phyloP scores from a whole-genome alignment of 768 basidiomycete genomes.

The Suillus brevipes region DNA sequence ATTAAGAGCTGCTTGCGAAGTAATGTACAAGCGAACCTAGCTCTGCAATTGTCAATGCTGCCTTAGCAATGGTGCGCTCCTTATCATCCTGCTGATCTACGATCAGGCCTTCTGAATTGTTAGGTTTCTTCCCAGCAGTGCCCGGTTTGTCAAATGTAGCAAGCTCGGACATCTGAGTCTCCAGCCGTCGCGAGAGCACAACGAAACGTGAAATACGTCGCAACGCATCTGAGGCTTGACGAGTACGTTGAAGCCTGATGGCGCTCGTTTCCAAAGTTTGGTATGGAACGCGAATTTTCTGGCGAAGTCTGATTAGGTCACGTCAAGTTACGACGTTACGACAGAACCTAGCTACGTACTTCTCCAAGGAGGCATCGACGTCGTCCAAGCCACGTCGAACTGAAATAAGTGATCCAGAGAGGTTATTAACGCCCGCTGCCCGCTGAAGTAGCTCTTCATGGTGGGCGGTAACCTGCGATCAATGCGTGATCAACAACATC shows the following conservation, averaged over 20 bases:
- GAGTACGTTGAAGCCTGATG: constrained; percentile 70
- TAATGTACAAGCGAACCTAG: constrained; percentile 51
- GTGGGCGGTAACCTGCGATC: constrained; percentile 69
- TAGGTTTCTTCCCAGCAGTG: background rate
- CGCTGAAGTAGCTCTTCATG: constrained; percentile 82
- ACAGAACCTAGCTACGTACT: constrained; percentile 44
- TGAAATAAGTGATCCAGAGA: constrained; percentile 66
- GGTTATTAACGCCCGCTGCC: constrained; percentile 71
- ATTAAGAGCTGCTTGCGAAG: background rate
- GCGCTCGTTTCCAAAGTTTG: constrained; percentile 72
- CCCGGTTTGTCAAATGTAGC: constrained; percentile 8
- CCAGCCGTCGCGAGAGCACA: constrained; percentile 76
- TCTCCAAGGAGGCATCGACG: constrained; percentile 73
- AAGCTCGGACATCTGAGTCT: constrained; percentile 82
- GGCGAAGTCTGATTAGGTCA: constrained; percentile 58
- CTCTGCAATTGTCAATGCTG: constrained; percentile 93
- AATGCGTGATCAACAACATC: background rate
- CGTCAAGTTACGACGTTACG: constrained; percentile 5
- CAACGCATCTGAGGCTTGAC: constrained; percentile 81
- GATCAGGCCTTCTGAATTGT: constrained; percentile 1
- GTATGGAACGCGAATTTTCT: constrained; percentile 86
- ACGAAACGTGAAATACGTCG: constrained; percentile 85
- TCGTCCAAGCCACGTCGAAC: constrained; percentile 73
- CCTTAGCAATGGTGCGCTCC: constrained; percentile 88
- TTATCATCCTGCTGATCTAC: constrained; percentile 68